Evolutionary conservation across 1,139 yeast genomes (phyloP), one percentile per base, ranked within the genome.

Genomic region (Pneumocystis oryctolagi): DNA sequence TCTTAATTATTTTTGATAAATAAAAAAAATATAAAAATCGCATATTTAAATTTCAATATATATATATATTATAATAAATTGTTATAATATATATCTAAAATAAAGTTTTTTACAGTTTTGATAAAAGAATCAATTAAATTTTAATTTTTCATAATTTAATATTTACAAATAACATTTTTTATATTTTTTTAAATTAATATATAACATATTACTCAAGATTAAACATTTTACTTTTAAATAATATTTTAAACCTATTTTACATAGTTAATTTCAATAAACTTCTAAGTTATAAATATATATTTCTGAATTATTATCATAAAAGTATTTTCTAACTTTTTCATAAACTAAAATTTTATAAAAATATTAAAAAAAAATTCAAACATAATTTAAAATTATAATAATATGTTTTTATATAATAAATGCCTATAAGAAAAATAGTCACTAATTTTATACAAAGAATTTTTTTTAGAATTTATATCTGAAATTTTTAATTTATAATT

Each of bases 61-160:
- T 70, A 75, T 2, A 76, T n/a, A 8, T 3, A 82, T 2, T 64
- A 70, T 25, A 79, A 79, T 62, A 34, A 89, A 89, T 72, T 96
- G 97, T 0, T 89, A 87, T 73, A 89, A 87, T n/a, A 71, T 97
- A 97, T 0, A 74, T 79, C 1, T 89, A 96, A 96, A 82, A 85
- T 68, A 78, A 37, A 80, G 61, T 72, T 71, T 3, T 8, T 63
- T 60, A 20, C 32, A 20, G 58, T 60, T 35, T 6, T 37, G 32
- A 53, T 42, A n/a, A 35, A 42, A 42, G 34, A 61, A 34, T 59
- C 73, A 73, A 61, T 69, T 72, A 20, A 78, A 79, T 61, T 75
- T 83, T 64, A 77, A 80, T 34, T 84, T 84, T 70, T 65, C 84
- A 5, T 74, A 83, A 63, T 77, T 85, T 64, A 69, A 78, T 0